Evolutionary conservation across 257 asterid species (phyloP).

Genomic region (Oldenlandia corymbosa): DNA sequence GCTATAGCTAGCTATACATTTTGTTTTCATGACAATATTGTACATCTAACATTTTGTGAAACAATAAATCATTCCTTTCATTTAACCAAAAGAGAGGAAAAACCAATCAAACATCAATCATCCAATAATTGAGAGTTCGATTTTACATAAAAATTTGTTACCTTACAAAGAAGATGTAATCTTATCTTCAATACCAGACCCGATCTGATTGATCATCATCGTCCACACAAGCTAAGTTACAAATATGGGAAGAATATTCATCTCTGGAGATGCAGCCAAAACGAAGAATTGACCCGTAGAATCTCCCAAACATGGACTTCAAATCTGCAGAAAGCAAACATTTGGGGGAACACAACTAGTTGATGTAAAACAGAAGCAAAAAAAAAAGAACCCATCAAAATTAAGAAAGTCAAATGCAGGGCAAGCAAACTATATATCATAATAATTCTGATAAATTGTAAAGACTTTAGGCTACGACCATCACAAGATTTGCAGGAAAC

Average conservation of each 20-base stretch:
- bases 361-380: neutral
- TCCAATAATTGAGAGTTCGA: no score
- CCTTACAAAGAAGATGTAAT: neutral
- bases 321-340: neutral
- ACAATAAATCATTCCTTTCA: neutral
- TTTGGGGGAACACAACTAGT: no score
- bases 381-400: neutral
- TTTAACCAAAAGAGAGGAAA: neutral
- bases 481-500: no score
- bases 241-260: neutral
- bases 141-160: neutral
- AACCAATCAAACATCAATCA: no score
- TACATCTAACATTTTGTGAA: neutral
- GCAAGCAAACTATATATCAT: no score
- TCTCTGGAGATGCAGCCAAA: neutral
- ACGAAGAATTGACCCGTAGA: neutral
- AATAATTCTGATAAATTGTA: no score
- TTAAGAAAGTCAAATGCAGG: neutral
- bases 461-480: no score
- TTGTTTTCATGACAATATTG: neutral
- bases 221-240: neutral
- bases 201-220: neutral
- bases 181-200: slow-evolving; percentile 3
- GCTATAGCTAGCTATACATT: no score
- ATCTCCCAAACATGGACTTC: neutral